Evolutionary conservation across 768 basidiomycete genomes (phyloP), one percentile per base, ranked within the genome.

Genomic region (Lactifluus subvellereus): DNA sequence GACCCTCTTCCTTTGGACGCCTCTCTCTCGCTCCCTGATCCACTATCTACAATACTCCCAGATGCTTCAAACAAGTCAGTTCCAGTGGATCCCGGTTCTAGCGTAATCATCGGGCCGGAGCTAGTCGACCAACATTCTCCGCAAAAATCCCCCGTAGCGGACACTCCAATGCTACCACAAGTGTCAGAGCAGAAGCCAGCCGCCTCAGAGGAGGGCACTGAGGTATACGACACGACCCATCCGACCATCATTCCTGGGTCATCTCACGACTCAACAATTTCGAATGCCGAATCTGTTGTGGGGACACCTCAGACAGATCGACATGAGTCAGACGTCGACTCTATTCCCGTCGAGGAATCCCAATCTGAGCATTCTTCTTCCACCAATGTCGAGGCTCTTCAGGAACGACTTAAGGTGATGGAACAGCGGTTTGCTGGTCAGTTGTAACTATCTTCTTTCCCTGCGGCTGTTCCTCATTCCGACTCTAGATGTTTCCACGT

Each of bases 381-480:
- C 3, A 37, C 22, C 9, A 74, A 78, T 61, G 73, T 88, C 6
- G 89, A 89, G 58, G 76, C 74, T 38, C 73, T 92, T 57, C 87
- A 84, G 70, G 79, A 85, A 64, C 80, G 84, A 48, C 74, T 94
- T 61, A 85, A 81, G 70, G 76, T 87, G 42, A 80, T 91, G 2
- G 89, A 93, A 68, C 84, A 89, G 71, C 80, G 86, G n/a, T 91
- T 93, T 69, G 68, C 84, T 65, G 89, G 91, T 87, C 71, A 64
- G 72, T 59, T 4, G 45, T 27, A 32, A 51, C 42, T 20, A 6
- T 63, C 54, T 6, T 18, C 60, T 52, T n/a, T 18, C 22, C 20
- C 18, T 3, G 32, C 7, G 14, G 18, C 32, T 13, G 47, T 18
- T 52, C 10, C 55, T 59, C 55, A 57, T n/a, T 22, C 16, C 8